Evolutionary conservation across 495 filamentous ascomycete species (phyloP).

Genomic region (Articulospora tetracladia): DNA sequence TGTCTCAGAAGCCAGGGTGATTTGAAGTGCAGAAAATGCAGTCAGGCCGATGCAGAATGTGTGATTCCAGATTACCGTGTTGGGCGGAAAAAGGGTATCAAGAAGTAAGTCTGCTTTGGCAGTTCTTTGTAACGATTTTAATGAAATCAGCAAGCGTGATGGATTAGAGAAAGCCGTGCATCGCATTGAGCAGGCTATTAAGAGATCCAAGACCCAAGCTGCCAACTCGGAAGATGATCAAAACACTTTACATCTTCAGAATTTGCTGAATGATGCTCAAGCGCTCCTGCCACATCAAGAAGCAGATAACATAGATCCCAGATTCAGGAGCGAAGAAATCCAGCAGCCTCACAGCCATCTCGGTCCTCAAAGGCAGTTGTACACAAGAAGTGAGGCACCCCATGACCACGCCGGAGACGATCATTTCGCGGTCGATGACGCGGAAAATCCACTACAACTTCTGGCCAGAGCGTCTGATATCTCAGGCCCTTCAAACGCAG

Average conservation of each 20-base stretch:
- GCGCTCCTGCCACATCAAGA: constrained; percentile 30
- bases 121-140: constrained; percentile 4
- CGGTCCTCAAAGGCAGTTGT: not conserved
- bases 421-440: constrained; percentile 60
- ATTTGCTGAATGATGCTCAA: constrained; percentile 46
- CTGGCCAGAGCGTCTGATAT: constrained; percentile 68
- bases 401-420: constrained; percentile 33
- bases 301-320: constrained; percentile 18
- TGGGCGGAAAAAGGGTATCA: constrained; percentile 69
- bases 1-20: constrained; percentile 51
- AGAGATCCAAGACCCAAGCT: constrained; percentile 49
- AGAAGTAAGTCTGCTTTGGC: constrained; percentile 52
- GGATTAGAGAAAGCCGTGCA: constrained; percentile 70
- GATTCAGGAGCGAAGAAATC: not conserved
- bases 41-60: constrained; percentile 53
- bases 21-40: constrained; percentile 58
- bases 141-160: constrained; percentile 56
- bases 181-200: constrained; percentile 69
- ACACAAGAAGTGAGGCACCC: not conserved
- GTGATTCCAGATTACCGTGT: constrained; percentile 65
- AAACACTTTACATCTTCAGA: constrained; percentile 51
- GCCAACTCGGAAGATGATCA: constrained; percentile 48
- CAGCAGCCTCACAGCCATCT: not conserved
- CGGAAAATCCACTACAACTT: constrained; percentile 69
- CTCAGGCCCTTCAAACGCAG: constrained; percentile 47